Conservation (phyloP, 2,329 filamentous ascomycete species). For the Tolypocladium amazonense region DNA sequence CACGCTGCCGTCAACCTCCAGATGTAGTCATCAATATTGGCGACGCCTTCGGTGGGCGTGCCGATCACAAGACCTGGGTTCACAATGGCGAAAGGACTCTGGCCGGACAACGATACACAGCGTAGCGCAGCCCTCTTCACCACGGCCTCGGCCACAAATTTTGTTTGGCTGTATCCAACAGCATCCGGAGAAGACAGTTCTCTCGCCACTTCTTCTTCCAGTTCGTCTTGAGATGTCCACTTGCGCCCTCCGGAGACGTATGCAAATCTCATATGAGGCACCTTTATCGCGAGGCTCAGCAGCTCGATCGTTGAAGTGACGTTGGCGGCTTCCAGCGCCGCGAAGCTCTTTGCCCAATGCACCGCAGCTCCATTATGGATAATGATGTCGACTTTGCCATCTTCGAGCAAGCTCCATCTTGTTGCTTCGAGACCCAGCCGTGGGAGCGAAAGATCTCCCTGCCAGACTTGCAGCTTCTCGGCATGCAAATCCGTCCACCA, state of each 20-base stretch:
- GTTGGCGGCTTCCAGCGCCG: conserved; percentile 4
- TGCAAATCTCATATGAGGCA: background rate
- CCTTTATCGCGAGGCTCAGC: conserved; percentile 1
- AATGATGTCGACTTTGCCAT: background rate
- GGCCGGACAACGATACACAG: background rate
- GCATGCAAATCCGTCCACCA: conserved; percentile 4
- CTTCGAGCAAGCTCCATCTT: background rate
- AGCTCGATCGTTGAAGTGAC: conserved; percentile 3
- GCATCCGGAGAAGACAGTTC: background rate
- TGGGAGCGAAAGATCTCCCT: conserved; percentile 1
- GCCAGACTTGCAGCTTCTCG: conserved; percentile 6
- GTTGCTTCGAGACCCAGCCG: background rate
- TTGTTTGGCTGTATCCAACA: conserved; percentile 11
- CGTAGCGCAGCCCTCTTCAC: conserved; percentile 8
- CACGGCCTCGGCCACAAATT: conserved; percentile 11
- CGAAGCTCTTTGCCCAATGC: conserved; percentile 4
- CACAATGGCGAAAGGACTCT: background rate
- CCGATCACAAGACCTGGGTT: conserved; percentile 9
- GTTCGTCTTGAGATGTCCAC: background rate
- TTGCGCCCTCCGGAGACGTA: conserved; percentile 2
- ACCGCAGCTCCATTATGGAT: conserved; percentile 8
- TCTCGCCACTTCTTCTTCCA: conserved; percentile 1
- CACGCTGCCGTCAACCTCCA: conserved; percentile 8
- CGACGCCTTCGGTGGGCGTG: conserved; percentile 10
- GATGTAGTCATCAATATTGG: conserved; percentile 10